Conservation (phyloP, 768 basidiomycete genomes). For the Hydnomerulius pinastri region DNA sequence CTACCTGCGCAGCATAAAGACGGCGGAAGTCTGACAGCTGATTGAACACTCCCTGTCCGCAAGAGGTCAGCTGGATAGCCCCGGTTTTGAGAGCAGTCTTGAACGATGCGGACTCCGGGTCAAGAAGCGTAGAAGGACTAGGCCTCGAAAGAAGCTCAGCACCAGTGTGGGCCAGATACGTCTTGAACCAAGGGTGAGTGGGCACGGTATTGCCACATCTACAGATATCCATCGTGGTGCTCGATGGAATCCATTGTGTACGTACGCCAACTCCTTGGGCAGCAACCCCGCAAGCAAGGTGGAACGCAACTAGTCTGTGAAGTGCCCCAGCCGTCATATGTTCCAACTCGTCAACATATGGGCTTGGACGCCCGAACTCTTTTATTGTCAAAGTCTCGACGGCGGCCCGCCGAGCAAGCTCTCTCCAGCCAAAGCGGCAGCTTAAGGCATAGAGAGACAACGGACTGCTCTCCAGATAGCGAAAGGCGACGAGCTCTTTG, state of each 20-base stretch:
- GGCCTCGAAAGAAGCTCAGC: neutral
- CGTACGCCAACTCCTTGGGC: neutral
- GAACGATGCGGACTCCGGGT: neutral
- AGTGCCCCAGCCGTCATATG: conserved; percentile 43
- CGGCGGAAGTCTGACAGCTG: neutral
- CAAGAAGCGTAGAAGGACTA: neutral
- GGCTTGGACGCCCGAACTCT: neutral
- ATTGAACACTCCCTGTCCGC: neutral
- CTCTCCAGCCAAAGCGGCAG: conserved; percentile 19
- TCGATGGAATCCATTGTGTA: neutral
- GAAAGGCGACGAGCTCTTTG: conserved; percentile 12
- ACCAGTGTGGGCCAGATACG: conserved; percentile 1
- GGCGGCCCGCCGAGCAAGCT: conserved; percentile 25
- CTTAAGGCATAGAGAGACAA: conserved; percentile 32
- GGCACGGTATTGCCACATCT: neutral
- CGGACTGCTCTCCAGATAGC: conserved; percentile 14
- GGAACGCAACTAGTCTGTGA: conserved; percentile 44
- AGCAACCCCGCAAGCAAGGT: conserved; percentile 36
- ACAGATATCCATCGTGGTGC: neutral
- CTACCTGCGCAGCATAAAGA: neutral
- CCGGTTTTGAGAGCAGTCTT: neutral
- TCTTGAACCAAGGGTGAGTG: neutral
- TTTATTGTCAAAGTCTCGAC: conserved; percentile 17
- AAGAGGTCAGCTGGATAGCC: neutral
- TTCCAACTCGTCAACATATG: conserved; percentile 39